These are phyloP conservation scores for Vararia minispora DNA, from an alignment of 768 basidiomycete genomes.

Conservation along the genomic window DNA sequence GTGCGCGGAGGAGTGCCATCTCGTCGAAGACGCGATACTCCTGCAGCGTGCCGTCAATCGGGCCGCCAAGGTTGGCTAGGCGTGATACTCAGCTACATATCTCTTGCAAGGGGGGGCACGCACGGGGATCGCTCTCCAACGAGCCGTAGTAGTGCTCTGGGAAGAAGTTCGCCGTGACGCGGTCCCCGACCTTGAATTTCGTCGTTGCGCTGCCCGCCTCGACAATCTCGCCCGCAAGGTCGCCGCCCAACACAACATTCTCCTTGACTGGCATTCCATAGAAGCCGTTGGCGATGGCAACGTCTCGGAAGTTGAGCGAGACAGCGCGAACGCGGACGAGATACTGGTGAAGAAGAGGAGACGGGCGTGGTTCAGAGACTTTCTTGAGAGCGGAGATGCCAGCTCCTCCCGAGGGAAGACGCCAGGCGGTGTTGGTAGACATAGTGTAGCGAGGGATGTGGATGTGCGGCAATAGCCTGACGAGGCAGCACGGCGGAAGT, in stretches of 20 bases:
- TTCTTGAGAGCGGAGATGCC: background rate
- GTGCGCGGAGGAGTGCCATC: conserved; percentile 31
- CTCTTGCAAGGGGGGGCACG: no score
- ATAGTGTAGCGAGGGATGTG: no score
- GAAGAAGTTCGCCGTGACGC: conserved; percentile 20
- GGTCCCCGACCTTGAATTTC: conserved; percentile 37
- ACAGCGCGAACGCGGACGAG: conserved; percentile 46
- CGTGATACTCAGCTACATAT: no score
- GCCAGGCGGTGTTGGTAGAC: no score
- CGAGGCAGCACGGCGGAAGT: no score
- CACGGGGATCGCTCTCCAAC: background rate
- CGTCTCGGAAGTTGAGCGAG: conserved; percentile 47
- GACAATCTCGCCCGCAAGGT: conserved; percentile 45
- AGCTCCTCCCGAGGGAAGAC: no score
- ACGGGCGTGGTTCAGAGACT: conserved; percentile 13
- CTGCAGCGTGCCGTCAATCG: conserved; percentile 39
- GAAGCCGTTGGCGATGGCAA: conserved; percentile 26
- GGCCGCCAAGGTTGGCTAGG: conserved; percentile 28
- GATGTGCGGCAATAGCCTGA: no score
- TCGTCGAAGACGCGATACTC: conserved; percentile 41
- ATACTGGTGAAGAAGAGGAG: conserved; percentile 35
- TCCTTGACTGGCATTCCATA: conserved; percentile 28
- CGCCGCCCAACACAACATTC: conserved; percentile 26
- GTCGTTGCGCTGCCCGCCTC: conserved; percentile 24
- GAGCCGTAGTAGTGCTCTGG: background rate